Conservation (phyloP, 306 rosid genomes). For the Fagus sylvatica region DNA sequence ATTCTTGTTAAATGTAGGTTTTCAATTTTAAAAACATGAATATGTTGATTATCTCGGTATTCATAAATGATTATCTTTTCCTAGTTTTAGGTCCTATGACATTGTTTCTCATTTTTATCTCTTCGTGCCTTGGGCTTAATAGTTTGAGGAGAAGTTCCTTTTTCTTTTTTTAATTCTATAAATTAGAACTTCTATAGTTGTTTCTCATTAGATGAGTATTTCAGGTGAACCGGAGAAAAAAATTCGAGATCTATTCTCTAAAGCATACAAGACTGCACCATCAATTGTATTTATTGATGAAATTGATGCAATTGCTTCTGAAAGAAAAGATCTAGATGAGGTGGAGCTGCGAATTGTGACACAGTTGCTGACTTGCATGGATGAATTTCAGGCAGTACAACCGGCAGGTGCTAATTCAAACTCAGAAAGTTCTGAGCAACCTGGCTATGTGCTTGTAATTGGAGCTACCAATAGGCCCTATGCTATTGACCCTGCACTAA, state of each 20-base stretch:
- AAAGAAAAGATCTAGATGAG: slow-evolving; percentile 79
- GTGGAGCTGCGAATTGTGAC: slow-evolving; percentile 83
- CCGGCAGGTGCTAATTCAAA: slow-evolving; percentile 31
- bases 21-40: not conserved
- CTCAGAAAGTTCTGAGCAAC: slow-evolving; percentile 38
- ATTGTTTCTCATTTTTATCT: not conserved
- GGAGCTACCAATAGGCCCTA: slow-evolving; percentile 99
- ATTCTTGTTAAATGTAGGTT: not conserved
- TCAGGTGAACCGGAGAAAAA: slow-evolving; percentile 87
- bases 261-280: slow-evolving; percentile 78
- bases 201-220: not conserved
- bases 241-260: slow-evolving; percentile 75
- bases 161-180: not conserved
- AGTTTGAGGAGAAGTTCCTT: not conserved
- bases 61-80: not conserved
- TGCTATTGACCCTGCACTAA: slow-evolving; percentile 65
- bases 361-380: slow-evolving; percentile 80
- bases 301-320: slow-evolving; percentile 84
- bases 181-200: not conserved
- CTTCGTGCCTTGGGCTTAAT: not conserved
- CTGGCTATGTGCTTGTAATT: slow-evolving; percentile 80
- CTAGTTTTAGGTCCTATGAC: not conserved
- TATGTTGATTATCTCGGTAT: too few species aligned
- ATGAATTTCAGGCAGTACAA: slow-evolving; percentile 46
- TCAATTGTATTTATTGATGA: slow-evolving; percentile 82